Evolutionary conservation across 495 filamentous ascomycete species (phyloP).

Genomic region (Podospora didyma): DNA sequence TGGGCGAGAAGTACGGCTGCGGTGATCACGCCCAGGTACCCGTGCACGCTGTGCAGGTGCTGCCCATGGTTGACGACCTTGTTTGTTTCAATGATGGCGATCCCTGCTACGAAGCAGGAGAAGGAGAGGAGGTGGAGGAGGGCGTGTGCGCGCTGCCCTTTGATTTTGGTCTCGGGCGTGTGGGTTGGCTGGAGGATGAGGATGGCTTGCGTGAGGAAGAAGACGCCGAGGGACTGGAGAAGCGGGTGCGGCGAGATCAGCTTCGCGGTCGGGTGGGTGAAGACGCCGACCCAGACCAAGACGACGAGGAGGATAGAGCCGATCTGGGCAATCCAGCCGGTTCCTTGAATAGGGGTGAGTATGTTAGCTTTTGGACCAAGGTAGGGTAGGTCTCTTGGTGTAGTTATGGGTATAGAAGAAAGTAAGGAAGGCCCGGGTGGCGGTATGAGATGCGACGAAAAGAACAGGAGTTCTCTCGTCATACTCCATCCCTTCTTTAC

Average conservation of each 20-base stretch:
- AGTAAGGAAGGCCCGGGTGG: too few relatives aligned
- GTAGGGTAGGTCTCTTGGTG: too few relatives aligned
- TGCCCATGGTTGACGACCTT: slow-evolving; percentile 56
- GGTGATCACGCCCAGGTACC: slow-evolving; percentile 73
- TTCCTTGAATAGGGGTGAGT: slow-evolving; percentile 28
- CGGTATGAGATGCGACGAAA: too few relatives aligned
- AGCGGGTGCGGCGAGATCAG: slow-evolving; percentile 87
- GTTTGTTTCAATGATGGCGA: slow-evolving; percentile 79
- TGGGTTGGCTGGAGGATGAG: slow-evolving; percentile 87
- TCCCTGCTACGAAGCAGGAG: slow-evolving; percentile 56
- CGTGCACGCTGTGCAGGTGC: slow-evolving; percentile 77
- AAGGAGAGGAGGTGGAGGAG: slow-evolving; percentile 61
- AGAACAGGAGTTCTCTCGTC: too few relatives aligned
- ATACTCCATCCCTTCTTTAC: too few relatives aligned
- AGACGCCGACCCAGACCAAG: slow-evolving; percentile 69
- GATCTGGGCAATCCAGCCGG: slow-evolving; percentile 35
- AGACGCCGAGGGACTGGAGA: slow-evolving; percentile 69
- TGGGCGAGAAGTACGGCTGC: slow-evolving; percentile 68
- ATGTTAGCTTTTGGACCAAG: too few relatives aligned
- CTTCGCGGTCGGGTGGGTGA: slow-evolving; percentile 57
- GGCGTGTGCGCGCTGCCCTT: slow-evolving; percentile 68
- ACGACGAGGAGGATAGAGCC: slow-evolving; percentile 56
- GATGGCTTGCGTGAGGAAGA: slow-evolving; percentile 72
- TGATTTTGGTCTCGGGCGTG: slow-evolving; percentile 64
- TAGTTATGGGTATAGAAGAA: too few relatives aligned